A percentile compares a stretch with the other conserved stretches of the same genome.
phyloP scores from a whole-genome alignment of 2,329 filamentous ascomycete species.

The Metarhizium humberi region DNA sequence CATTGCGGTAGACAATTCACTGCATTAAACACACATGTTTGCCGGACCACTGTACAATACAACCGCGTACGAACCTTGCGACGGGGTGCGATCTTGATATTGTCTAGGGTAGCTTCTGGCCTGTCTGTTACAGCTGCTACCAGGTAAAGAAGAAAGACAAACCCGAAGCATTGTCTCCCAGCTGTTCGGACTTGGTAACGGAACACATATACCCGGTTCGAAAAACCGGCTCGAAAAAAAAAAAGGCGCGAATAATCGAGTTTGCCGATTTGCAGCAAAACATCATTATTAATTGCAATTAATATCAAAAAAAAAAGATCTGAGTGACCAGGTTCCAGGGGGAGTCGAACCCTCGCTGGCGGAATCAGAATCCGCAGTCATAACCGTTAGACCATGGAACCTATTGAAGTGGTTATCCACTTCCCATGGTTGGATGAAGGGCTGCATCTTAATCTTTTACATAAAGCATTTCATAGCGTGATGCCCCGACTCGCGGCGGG shows the following conservation, averaged over 20 bases:
- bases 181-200: too few species aligned
- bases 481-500: background rate
- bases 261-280: background rate
- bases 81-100: background rate
- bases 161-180: too few species aligned
- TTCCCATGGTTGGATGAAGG: constrained; percentile 13
- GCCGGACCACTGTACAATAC: too few species aligned
- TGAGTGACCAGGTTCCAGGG: constrained; percentile 20
- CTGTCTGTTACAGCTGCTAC: too few species aligned
- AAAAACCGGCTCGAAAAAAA: background rate
- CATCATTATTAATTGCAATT: background rate
- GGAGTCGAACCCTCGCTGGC: constrained; percentile 29
- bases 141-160: too few species aligned
- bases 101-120: background rate
- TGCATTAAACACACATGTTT: background rate
- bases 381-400: constrained; percentile 28
- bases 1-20: background rate
- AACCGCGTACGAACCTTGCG: too few species aligned
- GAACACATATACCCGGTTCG: too few species aligned
- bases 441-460: background rate
- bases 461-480: background rate
- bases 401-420: constrained; percentile 15
- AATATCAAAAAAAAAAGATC: constrained; percentile 1
- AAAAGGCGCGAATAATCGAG: background rate
- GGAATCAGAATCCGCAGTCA: constrained; percentile 28